phyloP scores from a whole-genome alignment of 257 asterid genomes.

The Craterostigma plantagineum region DNA sequence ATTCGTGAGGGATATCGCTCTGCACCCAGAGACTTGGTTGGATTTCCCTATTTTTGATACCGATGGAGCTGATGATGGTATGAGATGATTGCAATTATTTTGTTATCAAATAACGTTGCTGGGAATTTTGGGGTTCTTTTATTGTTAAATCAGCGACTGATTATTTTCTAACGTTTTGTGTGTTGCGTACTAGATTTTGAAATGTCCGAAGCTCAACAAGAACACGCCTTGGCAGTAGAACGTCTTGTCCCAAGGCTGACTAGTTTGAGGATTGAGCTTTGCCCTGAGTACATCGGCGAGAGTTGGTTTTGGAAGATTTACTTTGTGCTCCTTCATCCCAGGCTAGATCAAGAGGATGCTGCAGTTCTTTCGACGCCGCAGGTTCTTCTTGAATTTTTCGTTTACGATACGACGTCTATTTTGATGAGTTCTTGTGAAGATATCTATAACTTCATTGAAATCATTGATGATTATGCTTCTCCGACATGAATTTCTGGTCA shows the following conservation, averaged over 20 bases:
- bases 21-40: conserved; percentile 95
- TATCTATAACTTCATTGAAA: no score
- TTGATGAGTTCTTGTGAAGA: no score
- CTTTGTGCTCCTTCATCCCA: conserved; percentile 78
- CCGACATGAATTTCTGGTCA: no score
- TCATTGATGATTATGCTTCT: no score
- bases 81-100: neutral
- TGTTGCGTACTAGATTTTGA: conserved; percentile 31
- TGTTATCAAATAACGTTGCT: neutral
- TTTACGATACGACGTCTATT: no score
- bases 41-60: conserved; percentile 59
- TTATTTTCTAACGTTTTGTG: conserved; percentile 7
- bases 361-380: conserved; percentile 60
- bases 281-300: conserved; percentile 82
- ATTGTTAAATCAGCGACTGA: neutral
- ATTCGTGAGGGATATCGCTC: conserved; percentile 57
- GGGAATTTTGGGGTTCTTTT: no score
- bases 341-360: conserved; percentile 44
- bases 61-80: conserved; percentile 31
- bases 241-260: conserved; percentile 63
- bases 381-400: conserved; percentile 21
- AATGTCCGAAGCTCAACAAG: conserved; percentile 83
- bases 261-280: conserved; percentile 71
- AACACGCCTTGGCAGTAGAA: conserved; percentile 83
- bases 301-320: conserved; percentile 81